phyloP scores from a whole-genome alignment of 176 grass and related monocot genomes.

The Aegilops tauschii region DNA sequence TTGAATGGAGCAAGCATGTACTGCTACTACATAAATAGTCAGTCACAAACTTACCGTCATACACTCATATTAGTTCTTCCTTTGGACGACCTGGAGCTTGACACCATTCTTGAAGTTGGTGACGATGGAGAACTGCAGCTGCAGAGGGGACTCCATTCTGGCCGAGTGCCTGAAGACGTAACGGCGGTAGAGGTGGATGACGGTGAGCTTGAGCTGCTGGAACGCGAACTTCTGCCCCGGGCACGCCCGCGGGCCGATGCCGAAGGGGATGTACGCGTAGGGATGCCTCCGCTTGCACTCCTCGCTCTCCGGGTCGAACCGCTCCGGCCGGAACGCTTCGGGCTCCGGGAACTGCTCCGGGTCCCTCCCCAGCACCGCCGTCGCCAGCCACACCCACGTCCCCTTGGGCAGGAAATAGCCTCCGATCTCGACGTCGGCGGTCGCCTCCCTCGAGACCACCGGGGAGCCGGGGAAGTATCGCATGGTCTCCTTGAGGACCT shows the following conservation, averaged over 20 bases:
- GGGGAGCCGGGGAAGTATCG: slow-evolving; percentile 46
- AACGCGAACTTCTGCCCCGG: slow-evolving; percentile 64
- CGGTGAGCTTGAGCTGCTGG: slow-evolving; percentile 54
- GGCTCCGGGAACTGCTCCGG: slow-evolving; percentile 48
- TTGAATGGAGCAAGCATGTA: no score
- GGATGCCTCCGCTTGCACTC: slow-evolving; percentile 55
- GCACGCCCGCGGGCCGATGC: slow-evolving; percentile 53
- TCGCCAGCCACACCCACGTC: slow-evolving; percentile 71
- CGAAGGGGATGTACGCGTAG: slow-evolving; percentile 73
- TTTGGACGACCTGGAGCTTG: slow-evolving; percentile 42
- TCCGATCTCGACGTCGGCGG: slow-evolving; percentile 46
- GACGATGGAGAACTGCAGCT: slow-evolving; percentile 60
- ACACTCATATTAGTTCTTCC: background rate
- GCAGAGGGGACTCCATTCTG: slow-evolving; percentile 44
- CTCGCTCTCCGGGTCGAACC: slow-evolving; percentile 48
- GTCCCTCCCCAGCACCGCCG: slow-evolving; percentile 45
- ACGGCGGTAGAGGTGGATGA: slow-evolving; percentile 52
- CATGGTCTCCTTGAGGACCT: slow-evolving; percentile 64
- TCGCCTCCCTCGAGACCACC: slow-evolving; percentile 43
- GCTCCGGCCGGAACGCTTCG: slow-evolving; percentile 38
- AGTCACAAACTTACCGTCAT: no score
- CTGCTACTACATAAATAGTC: no score
- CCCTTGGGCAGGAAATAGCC: slow-evolving; percentile 58
- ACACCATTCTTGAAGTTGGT: slow-evolving; percentile 57
- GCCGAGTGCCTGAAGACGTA: slow-evolving; percentile 59